Evolutionary conservation across 495 filamentous ascomycete genomes (phyloP).

Genomic region (Cercophora newfieldiana): DNA sequence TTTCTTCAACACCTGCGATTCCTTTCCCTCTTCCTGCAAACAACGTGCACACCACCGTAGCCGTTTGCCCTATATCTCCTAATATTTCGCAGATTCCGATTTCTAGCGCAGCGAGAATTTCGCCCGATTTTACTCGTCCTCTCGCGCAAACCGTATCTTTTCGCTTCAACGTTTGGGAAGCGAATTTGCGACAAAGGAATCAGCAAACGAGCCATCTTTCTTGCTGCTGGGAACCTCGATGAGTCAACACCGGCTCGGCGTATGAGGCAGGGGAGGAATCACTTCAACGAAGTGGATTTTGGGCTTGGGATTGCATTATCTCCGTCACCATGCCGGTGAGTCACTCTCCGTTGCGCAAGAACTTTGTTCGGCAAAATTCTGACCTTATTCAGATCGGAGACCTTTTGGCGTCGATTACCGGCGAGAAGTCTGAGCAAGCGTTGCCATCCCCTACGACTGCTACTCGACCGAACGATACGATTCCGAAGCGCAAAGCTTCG

Average conservation of each 20-base stretch:
- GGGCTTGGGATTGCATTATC: not conserved
- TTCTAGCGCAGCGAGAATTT: not conserved
- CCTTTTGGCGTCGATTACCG: slow-evolving; percentile 56
- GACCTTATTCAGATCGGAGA: slow-evolving; percentile 47
- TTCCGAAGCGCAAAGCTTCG: slow-evolving; percentile 54
- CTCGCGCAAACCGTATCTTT: not conserved
- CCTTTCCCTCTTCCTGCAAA: slow-evolving; percentile 21
- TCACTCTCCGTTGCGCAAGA: not conserved
- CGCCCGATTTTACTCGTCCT: not conserved
- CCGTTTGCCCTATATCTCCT: not conserved
- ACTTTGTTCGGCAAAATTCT: slow-evolving; percentile 5
- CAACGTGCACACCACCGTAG: not conserved
- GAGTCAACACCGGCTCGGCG: slow-evolving; percentile 28
- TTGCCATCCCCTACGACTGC: slow-evolving; percentile 34
- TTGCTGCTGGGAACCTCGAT: slow-evolving; percentile 24
- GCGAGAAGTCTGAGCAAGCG: slow-evolving; percentile 47
- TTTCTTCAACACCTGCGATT: slow-evolving; percentile 25
- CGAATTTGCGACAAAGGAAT: not conserved
- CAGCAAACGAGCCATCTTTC: slow-evolving; percentile 4
- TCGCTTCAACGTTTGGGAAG: not conserved
- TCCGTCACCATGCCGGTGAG: slow-evolving; percentile 33
- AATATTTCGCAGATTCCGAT: not conserved
- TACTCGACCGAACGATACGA: slow-evolving; percentile 25
- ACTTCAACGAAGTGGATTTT: slow-evolving; percentile 19
- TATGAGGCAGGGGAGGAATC: slow-evolving; percentile 36